Evolutionary conservation across 176 grass and related monocot species (phyloP).

Genomic region (Tillandsia leiboldiana): DNA sequence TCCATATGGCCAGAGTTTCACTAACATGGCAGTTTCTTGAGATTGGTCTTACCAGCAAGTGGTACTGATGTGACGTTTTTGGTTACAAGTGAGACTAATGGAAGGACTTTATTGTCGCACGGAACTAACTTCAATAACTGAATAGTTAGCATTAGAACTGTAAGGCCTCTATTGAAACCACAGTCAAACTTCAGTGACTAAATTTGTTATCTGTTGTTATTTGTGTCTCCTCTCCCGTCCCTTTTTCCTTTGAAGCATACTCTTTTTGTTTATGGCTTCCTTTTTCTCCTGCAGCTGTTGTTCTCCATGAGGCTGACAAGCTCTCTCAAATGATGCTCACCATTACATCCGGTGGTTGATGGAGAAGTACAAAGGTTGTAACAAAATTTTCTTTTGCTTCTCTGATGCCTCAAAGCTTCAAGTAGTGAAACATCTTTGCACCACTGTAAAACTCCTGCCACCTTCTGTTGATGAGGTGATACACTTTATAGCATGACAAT

Average conservation of each 20-base stretch:
- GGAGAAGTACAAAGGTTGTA: slow-evolving; percentile 44
- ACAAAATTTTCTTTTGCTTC: slow-evolving; percentile 53
- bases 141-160: too few species aligned
- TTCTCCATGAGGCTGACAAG: slow-evolving; percentile 48
- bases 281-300: slow-evolving; percentile 27
- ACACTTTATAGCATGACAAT: not conserved
- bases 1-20: too few species aligned
- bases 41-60: too few species aligned
- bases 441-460: slow-evolving; percentile 39
- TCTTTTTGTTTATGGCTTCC: not conserved
- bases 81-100: too few species aligned
- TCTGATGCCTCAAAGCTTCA: slow-evolving; percentile 59
- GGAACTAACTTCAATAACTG: too few species aligned
- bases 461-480: slow-evolving; percentile 48
- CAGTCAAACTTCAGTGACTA: too few species aligned
- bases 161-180: too few species aligned
- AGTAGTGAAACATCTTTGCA: slow-evolving; percentile 36
- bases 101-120: too few species aligned
- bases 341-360: slow-evolving; percentile 49
- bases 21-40: too few species aligned
- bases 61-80: too few species aligned
- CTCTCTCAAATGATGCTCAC: slow-evolving; percentile 51
- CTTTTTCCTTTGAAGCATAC: not conserved
- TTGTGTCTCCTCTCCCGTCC: too few species aligned
- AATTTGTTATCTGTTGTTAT: too few species aligned